phyloP scores from a whole-genome alignment of 2,329 filamentous ascomycete species.

The Sarocladium brachiariae region DNA sequence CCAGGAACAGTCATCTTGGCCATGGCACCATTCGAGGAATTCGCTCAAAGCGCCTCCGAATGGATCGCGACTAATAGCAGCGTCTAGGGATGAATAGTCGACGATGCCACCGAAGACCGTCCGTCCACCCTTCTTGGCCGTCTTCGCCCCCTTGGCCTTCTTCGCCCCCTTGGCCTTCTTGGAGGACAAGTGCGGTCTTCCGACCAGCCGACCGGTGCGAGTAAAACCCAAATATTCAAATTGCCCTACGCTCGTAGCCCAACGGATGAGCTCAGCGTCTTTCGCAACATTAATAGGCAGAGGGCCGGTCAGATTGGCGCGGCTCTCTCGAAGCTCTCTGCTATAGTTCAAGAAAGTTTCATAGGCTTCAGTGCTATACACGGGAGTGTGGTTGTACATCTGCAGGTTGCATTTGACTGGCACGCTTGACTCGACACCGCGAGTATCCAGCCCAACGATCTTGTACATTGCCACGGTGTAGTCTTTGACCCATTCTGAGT shows the following conservation, averaged over 20 bases:
- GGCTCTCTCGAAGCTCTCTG: constrained; percentile 16
- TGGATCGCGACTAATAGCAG: too few relatives aligned
- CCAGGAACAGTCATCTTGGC: constrained; percentile 14
- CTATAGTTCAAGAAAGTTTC: constrained; percentile 14
- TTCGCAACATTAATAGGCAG: constrained; percentile 17
- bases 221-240: constrained; percentile 27
- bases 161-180: too few relatives aligned
- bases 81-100: constrained; percentile 19
- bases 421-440: constrained; percentile 34
- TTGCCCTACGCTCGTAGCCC: constrained; percentile 17
- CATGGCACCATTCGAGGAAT: constrained; percentile 19
- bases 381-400: constrained; percentile 15
- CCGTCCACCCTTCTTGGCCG: constrained; percentile 18
- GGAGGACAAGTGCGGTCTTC: constrained; percentile 25
- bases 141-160: too few relatives aligned
- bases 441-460: too few relatives aligned
- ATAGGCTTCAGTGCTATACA: constrained; percentile 9
- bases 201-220: constrained; percentile 31
- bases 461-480: too few relatives aligned
- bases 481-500: too few relatives aligned
- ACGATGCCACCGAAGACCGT: constrained; percentile 22
- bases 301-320: constrained; percentile 17
- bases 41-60: constrained; percentile 15
- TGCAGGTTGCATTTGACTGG: constrained; percentile 31
- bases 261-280: constrained; percentile 18